Evolutionary conservation across 2,329 filamentous ascomycete genomes (phyloP), one percentile per base, ranked within the genome.

Genomic region (Aspergillus fructus): DNA sequence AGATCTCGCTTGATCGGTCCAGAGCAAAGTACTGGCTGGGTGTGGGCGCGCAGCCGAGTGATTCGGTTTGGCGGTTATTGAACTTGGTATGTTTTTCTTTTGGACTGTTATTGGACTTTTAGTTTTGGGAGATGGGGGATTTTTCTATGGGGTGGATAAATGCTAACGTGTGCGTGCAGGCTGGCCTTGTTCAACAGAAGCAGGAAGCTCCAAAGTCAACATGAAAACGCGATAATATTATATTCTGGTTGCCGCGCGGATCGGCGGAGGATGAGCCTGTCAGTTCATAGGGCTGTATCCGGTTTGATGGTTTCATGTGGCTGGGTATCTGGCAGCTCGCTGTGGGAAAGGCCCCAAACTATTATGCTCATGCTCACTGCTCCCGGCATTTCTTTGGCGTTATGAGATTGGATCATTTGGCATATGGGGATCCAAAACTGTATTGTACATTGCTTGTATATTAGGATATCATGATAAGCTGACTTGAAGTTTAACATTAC

Each of bases 21-120:
- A 83, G 94, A 59, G 90, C 93, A 56, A 88, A 89, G 75, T 99
- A 99, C 79, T 99, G 94, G 94, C 83, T 99, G 37, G 94, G 94
- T 72, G 93, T 97, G 3, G 94, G 94, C 1, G 94, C 94, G 55
- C 94, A 99, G 78, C 94, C 94, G 9, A 93, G 89, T 61, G 91
- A 97, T 65, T 87, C 90, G 3, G 90, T 89, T 37, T 96, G 93
- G 93, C 83, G 91, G 71, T 75, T 97, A 67, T 79, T 99, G 66
- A 85, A 84, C 55, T 89, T 96, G 90, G 91, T 93, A 71, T 62
- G 79, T 68, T 24, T 23, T 34, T 15, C 12, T 11, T 8, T 21
- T 21, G 21, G 21, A 3, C 21, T 21, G 21, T 21, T 21, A 21
- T 21, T 21, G 21, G 21, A 21, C 21, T 21, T 4, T 21, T 21